phyloP scores from a whole-genome alignment of 2,329 filamentous ascomycete genomes.

The Fonsecaea nubica region DNA sequence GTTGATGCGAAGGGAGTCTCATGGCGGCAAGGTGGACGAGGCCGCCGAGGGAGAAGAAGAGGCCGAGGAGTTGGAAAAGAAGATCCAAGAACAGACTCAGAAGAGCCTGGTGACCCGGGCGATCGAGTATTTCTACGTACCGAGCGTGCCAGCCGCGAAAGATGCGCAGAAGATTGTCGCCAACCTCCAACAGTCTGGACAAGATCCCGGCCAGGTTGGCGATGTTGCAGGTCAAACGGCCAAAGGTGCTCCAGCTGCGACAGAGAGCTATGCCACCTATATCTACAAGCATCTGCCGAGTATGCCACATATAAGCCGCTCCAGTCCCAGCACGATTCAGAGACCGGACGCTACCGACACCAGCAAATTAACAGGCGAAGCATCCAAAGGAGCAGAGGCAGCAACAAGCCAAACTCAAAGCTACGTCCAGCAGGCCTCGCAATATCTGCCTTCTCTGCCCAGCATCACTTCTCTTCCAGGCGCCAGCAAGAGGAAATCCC shows the following conservation, averaged over 20 bases:
- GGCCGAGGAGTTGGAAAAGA: conserved; percentile 39
- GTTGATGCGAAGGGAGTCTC: conserved; percentile 36
- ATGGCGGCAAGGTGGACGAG: conserved; percentile 39
- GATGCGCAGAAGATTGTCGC: conserved; percentile 36
- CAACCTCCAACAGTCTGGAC: conserved; percentile 29
- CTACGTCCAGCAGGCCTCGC: conserved; percentile 37
- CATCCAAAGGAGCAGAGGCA: conserved; percentile 19
- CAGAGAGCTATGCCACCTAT: conserved; percentile 29
- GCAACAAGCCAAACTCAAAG: conserved; percentile 25
- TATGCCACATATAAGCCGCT: conserved; percentile 33
- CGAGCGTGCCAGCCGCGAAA: conserved; percentile 34
- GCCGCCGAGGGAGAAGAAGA: conserved; percentile 41
- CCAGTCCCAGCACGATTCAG: conserved; percentile 20
- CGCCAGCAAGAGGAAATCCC: conserved; percentile 40
- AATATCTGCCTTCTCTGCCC: conserved; percentile 37
- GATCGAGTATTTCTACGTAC: conserved; percentile 41
- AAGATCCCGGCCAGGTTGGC: conserved; percentile 28
- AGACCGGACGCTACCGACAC: conserved; percentile 23
- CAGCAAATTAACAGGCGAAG: conserved; percentile 20
- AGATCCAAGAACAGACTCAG: conserved; percentile 40
- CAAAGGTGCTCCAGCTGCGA: conserved; percentile 29
- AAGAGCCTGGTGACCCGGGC: conserved; percentile 40
- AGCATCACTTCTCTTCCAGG: conserved; percentile 30
- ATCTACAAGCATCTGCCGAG: conserved; percentile 36
- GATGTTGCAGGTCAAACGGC: conserved; percentile 28